Conservation (phyloP, 345 rosid species). For the Euphorbia peplus region DNA sequence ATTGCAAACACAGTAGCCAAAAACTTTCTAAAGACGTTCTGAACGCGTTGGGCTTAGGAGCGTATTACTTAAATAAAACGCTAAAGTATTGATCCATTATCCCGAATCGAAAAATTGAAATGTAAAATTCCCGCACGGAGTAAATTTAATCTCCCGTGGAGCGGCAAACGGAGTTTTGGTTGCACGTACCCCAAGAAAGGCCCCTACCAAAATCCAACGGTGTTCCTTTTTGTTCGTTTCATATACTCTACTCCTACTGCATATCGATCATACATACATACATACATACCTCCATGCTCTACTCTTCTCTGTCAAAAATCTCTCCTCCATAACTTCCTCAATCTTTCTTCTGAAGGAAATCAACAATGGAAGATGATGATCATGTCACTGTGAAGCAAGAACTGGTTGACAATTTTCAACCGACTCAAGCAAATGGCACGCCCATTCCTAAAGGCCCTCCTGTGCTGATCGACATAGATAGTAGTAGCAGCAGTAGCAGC, state of each 20-base stretch:
- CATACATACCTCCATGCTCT: not conserved
- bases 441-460: slow-evolving; percentile 12
- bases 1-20: no score
- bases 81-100: no score
- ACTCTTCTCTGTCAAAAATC: not conserved
- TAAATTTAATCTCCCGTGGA: no score
- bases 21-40: no score
- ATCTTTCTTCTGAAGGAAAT: not conserved
- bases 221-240: not conserved
- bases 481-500: slow-evolving; percentile 23
- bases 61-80: no score
- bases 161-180: not conserved
- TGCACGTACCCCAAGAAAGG: not conserved
- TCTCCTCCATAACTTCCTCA: not conserved
- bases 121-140: not conserved
- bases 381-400: slow-evolving; percentile 26
- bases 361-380: not conserved
- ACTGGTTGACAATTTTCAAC: slow-evolving; percentile 17
- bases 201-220: not conserved
- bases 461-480: slow-evolving; percentile 54
- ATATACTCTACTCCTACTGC: no score
- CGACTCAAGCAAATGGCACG: slow-evolving; percentile 6
- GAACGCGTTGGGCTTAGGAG: no score
- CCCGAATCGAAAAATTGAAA: no score
- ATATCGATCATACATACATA: no score